phyloP scores from a whole-genome alignment of 352 stramenopile genomes.

The Phytophthora meadii region DNA sequence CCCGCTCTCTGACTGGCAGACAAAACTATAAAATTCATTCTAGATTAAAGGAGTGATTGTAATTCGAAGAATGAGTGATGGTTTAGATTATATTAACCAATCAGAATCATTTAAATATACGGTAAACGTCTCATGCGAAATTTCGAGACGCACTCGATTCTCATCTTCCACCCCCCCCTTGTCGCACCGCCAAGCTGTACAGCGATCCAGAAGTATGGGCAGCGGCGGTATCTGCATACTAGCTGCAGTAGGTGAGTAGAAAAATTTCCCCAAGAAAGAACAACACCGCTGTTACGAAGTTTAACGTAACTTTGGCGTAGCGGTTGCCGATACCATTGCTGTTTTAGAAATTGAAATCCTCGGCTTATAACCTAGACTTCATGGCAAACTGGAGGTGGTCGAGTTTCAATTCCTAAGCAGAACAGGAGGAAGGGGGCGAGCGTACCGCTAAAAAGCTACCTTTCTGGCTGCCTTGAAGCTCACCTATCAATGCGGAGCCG shows the following conservation, averaged over 20 bases:
- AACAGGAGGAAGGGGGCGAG: background rate
- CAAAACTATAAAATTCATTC: no score
- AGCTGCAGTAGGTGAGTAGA: slow-evolving; percentile 15
- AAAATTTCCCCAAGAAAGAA: background rate
- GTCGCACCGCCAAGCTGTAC: slow-evolving; percentile 21
- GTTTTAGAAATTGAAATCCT: no score
- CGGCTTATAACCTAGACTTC: no score
- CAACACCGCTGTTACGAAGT: slow-evolving; percentile 10
- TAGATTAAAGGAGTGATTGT: background rate
- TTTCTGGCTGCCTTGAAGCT: slow-evolving; percentile 9
- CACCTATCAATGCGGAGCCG: slow-evolving; percentile 17
- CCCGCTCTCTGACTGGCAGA: slow-evolving; percentile 10
- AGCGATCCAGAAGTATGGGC: slow-evolving; percentile 9
- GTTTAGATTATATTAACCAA: slow-evolving; percentile 11
- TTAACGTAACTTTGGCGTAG: slow-evolving; percentile 14
- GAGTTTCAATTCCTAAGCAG: background rate
- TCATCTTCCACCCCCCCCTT: slow-evolving; percentile 30
- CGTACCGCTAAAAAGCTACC: background rate
- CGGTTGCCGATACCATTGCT: background rate
- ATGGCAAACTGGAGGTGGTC: no score
- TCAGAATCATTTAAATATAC: background rate
- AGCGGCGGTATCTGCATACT: slow-evolving; percentile 16
- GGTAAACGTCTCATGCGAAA: slow-evolving; percentile 15
- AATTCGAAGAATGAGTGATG: slow-evolving; percentile 10
- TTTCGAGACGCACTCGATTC: slow-evolving; percentile 18